phyloP scores from a whole-genome alignment of 2,329 filamentous ascomycete species.

The Calycina marina region DNA sequence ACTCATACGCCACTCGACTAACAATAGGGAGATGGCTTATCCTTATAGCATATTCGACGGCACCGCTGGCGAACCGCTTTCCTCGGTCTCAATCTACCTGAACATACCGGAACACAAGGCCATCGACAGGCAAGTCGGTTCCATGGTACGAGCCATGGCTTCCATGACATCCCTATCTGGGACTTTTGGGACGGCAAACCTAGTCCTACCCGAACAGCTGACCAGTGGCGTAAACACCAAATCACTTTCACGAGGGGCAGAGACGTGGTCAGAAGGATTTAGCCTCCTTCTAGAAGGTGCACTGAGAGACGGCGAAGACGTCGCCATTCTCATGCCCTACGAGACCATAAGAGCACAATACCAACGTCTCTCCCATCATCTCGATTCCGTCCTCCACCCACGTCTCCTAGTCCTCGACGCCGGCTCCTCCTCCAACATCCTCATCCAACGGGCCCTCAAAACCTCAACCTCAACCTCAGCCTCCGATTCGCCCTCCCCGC shows the following conservation, averaged over 20 bases:
- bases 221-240: slow-evolving; percentile 2
- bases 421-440: slow-evolving; percentile 33
- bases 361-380: slow-evolving; percentile 29
- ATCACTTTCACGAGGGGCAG: slow-evolving; percentile 16
- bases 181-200: slow-evolving; percentile 18
- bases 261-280: slow-evolving; percentile 42
- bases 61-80: slow-evolving; percentile 14
- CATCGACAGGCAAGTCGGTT: slow-evolving; percentile 19
- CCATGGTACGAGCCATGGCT: slow-evolving; percentile 16
- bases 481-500: slow-evolving; percentile 1
- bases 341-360: slow-evolving; percentile 38
- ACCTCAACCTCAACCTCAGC: slow-evolving; percentile 1
- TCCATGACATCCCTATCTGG: slow-evolving; percentile 16
- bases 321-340: slow-evolving; percentile 43
- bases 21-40: slow-evolving; percentile 18
- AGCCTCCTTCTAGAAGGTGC: slow-evolving; percentile 39
- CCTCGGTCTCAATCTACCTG: slow-evolving; percentile 15
- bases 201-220: slow-evolving; percentile 14
- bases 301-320: slow-evolving; percentile 45
- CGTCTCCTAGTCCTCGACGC: slow-evolving; percentile 40
- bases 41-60: slow-evolving; percentile 20
- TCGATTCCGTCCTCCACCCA: slow-evolving; percentile 37
- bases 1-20: slow-evolving; percentile 21
- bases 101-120: slow-evolving; percentile 12
- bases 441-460: slow-evolving; percentile 24